Conservation (phyloP, 2,329 filamentous ascomycete genomes). For the Waltergamsia citrina region DNA sequence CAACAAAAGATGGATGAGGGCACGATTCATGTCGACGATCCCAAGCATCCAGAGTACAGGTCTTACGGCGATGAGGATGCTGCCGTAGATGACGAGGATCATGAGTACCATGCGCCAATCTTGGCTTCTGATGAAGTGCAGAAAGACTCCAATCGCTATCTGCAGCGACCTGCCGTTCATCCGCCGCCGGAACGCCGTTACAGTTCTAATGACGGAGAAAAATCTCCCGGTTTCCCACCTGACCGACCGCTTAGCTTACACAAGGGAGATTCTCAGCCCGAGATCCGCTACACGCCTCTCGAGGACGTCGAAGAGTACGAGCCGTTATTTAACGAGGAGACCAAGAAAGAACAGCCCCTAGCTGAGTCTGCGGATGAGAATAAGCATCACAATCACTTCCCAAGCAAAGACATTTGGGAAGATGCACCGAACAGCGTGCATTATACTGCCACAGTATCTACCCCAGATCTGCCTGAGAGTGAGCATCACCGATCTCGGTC, state of each 20-base stretch:
- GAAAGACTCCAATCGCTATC: constrained; percentile 60
- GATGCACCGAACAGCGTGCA: constrained; percentile 83
- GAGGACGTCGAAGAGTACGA: constrained; percentile 93
- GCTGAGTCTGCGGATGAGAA: constrained; percentile 29
- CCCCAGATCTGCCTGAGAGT: constrained; percentile 44
- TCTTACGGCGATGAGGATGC: constrained; percentile 27
- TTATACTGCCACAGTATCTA: constrained; percentile 72
- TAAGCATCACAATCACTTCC: constrained; percentile 63
- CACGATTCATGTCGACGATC: constrained; percentile 67
- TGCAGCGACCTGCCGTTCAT: constrained; percentile 73
- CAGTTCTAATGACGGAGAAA: constrained; percentile 45
- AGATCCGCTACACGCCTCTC: constrained; percentile 58
- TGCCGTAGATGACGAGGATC: constrained; percentile 47
- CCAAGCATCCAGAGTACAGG: constrained; percentile 25
- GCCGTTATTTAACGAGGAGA: constrained; percentile 80
- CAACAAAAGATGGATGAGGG: constrained; percentile 28
- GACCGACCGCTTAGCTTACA: constrained; percentile 52
- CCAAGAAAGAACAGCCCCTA: constrained; percentile 33
- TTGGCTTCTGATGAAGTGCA: constrained; percentile 80
- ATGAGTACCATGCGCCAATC: constrained; percentile 66
- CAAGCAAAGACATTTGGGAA: constrained; percentile 95
- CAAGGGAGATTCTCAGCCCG: constrained; percentile 38
- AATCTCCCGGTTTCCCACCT: constrained; percentile 52
- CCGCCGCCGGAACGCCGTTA: constrained; percentile 56
- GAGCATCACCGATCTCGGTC: constrained; percentile 25